These are phyloP conservation scores for Meyerozyma guilliermondii DNA, from an alignment of 1,139 yeast genomes.

Conservation along the genomic window DNA sequence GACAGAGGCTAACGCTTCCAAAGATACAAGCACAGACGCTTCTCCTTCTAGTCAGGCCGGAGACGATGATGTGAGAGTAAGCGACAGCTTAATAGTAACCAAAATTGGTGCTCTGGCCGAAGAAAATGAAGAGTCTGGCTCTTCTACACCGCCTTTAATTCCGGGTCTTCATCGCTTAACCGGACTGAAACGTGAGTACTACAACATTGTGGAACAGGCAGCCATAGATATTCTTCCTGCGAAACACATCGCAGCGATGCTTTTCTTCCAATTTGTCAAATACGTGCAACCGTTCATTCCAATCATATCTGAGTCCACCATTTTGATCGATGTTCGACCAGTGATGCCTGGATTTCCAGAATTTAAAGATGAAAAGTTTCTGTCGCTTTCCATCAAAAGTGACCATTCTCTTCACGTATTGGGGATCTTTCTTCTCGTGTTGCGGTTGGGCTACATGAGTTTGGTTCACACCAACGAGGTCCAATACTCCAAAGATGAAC, in stretches of 20 bases:
- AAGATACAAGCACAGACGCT: slow-evolving; percentile 4
- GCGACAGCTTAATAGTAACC: slow-evolving; percentile 17
- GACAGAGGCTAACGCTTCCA: not conserved
- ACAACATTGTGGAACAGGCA: slow-evolving; percentile 24
- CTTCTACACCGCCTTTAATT: not conserved
- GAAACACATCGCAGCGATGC: slow-evolving; percentile 21
- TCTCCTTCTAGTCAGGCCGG: slow-evolving; percentile 5
- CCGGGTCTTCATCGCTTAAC: not conserved
- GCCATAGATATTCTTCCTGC: slow-evolving; percentile 29
- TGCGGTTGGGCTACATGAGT: slow-evolving; percentile 37
- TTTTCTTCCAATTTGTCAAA: slow-evolving; percentile 34
- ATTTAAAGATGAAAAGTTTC: slow-evolving; percentile 16
- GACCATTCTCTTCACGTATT: slow-evolving; percentile 29
- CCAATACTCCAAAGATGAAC: slow-evolving; percentile 25
- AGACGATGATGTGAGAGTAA: slow-evolving; percentile 13
- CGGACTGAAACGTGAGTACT: slow-evolving; percentile 15
- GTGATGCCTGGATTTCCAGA: slow-evolving; percentile 26
- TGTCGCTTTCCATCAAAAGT: slow-evolving; percentile 20
- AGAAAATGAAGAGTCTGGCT: slow-evolving; percentile 3
- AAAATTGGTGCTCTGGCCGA: slow-evolving; percentile 9
- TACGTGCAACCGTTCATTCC: slow-evolving; percentile 39
- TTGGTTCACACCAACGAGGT: slow-evolving; percentile 33
- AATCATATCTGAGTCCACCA: slow-evolving; percentile 27
- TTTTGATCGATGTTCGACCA: slow-evolving; percentile 22
- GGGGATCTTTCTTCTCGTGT: slow-evolving; percentile 28